Base-by-base conservation (phyloP, 805 yeast species). In the Schizosaccharomyces octosporus region DNA sequence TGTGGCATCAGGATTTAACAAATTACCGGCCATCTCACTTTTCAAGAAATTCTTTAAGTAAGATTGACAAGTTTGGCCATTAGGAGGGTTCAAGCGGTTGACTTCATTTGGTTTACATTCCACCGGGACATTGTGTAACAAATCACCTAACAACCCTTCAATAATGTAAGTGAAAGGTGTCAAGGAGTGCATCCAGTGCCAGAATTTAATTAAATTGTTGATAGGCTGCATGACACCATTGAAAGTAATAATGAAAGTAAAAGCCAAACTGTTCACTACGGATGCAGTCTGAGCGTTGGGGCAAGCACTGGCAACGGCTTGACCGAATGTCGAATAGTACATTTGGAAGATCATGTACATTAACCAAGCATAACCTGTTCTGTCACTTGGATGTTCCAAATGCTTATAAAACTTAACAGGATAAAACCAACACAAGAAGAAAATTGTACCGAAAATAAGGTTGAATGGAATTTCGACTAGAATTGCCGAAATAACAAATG, bases 161-260 rank as follows among this genome's bases (percentile, higher is more conserved):
- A 85, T 73, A 69, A 83, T 79, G 68, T 86, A 86, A 1, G 90
- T 84, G 71, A 78, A 78, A 5, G 77, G 94, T 31, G 86, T 82
- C 24, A 75, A 76, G 65, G 84, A 78, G 78, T 84, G 82, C 88
- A 86, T 84, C 69, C 84, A 86, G 59, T 79, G 81, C 94, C 94
- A 86, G 74, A 86, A 86, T 0, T 85, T 81, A 13, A 94, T 93
- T 82, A 85, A 78, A 61, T 75, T 71, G 2, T 64, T 51, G 5
- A 72, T 72, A 19, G 81, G 79, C 67, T 82, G 86, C 63, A 82
- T 73, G 62, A 83, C 83, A 73, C 89, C 87, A 69, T 85, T 77
- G 73, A 85, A 84, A 27, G 82, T 73, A 62, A 83, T 75, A 66
- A 79, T 70, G 68, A 84, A 78, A 43, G 83, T 73, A 69, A 80